Percentiles rank a stretch among this genome's conserved stretches.
phyloP scores from a whole-genome alignment of 2,329 filamentous ascomycete species.

The Fusarium avenaceum region DNA sequence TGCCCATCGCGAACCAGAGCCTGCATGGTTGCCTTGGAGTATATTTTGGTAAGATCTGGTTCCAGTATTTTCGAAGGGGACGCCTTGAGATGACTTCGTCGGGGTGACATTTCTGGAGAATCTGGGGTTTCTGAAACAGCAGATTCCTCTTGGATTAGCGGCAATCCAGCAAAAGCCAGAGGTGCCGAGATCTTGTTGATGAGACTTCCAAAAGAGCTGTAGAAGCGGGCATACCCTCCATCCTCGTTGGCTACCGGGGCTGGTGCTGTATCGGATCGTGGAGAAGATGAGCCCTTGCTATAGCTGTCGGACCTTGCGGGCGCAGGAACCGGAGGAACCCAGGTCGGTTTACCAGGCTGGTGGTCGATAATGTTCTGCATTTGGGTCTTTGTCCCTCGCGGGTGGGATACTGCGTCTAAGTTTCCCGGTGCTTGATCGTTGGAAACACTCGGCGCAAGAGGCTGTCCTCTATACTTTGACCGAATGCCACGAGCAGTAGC shows the following conservation, averaged over 20 bases:
- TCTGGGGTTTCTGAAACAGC: slow-evolving; percentile 49
- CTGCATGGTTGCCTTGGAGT: slow-evolving; percentile 86
- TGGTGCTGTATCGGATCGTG: slow-evolving; percentile 46
- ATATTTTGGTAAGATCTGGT: slow-evolving; percentile 85
- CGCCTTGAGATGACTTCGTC: slow-evolving; percentile 55
- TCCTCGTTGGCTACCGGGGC: slow-evolving; percentile 61
- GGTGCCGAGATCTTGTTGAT: slow-evolving; percentile 92
- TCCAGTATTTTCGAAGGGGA: slow-evolving; percentile 48
- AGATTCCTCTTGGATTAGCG: slow-evolving; percentile 72
- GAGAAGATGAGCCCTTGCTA: slow-evolving; percentile 45
- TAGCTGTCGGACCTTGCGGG: slow-evolving; percentile 45
- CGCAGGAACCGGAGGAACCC: slow-evolving; percentile 60
- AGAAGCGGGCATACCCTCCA: slow-evolving; percentile 90
- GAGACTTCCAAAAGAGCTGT: slow-evolving; percentile 89
- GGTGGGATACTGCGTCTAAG: slow-evolving; percentile 69
- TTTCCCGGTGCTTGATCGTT: slow-evolving; percentile 80
- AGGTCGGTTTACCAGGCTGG: slow-evolving; percentile 65
- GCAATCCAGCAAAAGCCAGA: slow-evolving; percentile 91
- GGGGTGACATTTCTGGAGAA: slow-evolving; percentile 56
- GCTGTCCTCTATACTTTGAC: slow-evolving; percentile 73
- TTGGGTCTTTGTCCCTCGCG: slow-evolving; percentile 64
- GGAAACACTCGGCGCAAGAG: slow-evolving; percentile 79
- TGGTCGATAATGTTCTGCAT: slow-evolving; percentile 70
- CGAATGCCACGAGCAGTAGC: slow-evolving; percentile 87
- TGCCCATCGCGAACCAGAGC: slow-evolving; percentile 80